Percentiles rank a stretch among this genome's conserved stretches.
Conservation (phyloP, 108 stramenopile species). For the Fragilaria radians region DNA sequence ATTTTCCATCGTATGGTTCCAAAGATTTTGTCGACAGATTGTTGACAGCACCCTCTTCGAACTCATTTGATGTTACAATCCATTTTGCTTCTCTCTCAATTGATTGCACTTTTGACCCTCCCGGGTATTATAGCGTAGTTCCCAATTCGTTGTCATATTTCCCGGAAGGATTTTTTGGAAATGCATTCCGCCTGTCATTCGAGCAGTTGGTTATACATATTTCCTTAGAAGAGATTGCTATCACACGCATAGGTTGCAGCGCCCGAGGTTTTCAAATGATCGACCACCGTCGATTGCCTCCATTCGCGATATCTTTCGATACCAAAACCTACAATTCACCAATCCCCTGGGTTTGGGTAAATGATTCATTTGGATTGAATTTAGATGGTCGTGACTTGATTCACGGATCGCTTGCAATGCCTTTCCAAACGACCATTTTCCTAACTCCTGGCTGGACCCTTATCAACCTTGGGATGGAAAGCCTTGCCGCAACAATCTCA, state of each 20-base stretch:
- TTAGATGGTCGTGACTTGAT: constrained; percentile 42
- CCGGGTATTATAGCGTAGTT: constrained; percentile 32
- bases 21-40: constrained; percentile 38
- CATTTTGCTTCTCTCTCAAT: constrained; percentile 38
- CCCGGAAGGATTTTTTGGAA: constrained; percentile 8
- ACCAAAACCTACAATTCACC: neutral
- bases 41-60: constrained; percentile 15
- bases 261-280: constrained; percentile 32
- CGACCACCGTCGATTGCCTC: constrained; percentile 27
- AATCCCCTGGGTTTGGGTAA: constrained; percentile 26
- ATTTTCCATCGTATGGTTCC: constrained; percentile 79
- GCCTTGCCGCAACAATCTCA: constrained; percentile 32
- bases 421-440: constrained; percentile 65
- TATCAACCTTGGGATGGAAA: constrained; percentile 70
- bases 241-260: constrained; percentile 27
- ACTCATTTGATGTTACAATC: constrained; percentile 37
- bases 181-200: constrained; percentile 14
- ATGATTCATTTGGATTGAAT: constrained; percentile 63
- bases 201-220: constrained; percentile 34
- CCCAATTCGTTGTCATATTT: constrained; percentile 24
- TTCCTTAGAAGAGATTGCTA: constrained; percentile 27
- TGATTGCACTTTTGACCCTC: constrained; percentile 52
- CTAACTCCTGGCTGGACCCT: constrained; percentile 65
- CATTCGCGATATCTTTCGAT: constrained; percentile 13
- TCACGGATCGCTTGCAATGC: constrained; percentile 32